A percentile compares a stretch with the other conserved stretches of the same genome.
Conservation (phyloP, 352 stramenopile species). For the Plasmopara muralis region DNA sequence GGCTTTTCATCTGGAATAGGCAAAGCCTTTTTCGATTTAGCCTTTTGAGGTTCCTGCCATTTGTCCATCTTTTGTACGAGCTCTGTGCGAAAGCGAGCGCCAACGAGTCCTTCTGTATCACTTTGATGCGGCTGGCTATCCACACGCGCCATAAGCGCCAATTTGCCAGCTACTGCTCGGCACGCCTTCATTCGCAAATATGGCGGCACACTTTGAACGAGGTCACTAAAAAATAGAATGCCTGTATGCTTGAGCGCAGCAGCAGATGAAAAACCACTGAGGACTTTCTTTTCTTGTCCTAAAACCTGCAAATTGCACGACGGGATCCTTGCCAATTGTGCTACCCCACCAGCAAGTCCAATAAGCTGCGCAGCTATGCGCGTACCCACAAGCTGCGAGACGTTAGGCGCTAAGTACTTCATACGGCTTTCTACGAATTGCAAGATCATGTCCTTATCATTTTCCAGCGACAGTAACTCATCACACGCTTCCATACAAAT, state of each 20-base stretch:
- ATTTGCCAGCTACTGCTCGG: slow-evolving; percentile 88
- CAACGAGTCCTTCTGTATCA: slow-evolving; percentile 57
- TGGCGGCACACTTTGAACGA: slow-evolving; percentile 88
- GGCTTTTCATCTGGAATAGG: slow-evolving; percentile 94
- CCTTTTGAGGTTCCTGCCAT: slow-evolving; percentile 95
- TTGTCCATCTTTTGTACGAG: slow-evolving; percentile 95
- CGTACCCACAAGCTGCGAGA: slow-evolving; percentile 92
- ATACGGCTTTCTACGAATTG: slow-evolving; percentile 91
- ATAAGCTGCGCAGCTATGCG: slow-evolving; percentile 93
- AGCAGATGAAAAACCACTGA: slow-evolving; percentile 85
- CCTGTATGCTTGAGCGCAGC: slow-evolving; percentile 88
- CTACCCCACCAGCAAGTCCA: slow-evolving; percentile 91
- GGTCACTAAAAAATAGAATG: slow-evolving; percentile 90
- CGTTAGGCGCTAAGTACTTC: slow-evolving; percentile 89
- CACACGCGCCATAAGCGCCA: slow-evolving; percentile 88
- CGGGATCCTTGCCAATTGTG: slow-evolving; percentile 91
- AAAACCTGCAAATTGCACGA: slow-evolving; percentile 97
- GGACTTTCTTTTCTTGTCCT: slow-evolving; percentile 90
- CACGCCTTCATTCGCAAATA: slow-evolving; percentile 92
- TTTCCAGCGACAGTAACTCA: slow-evolving; percentile 85
- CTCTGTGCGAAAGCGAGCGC: slow-evolving; percentile 83
- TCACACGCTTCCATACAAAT: slow-evolving; percentile 68
- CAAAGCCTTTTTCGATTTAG: slow-evolving; percentile 95
- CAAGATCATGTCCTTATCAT: slow-evolving; percentile 84
- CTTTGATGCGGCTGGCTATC: slow-evolving; percentile 86